Evolutionary conservation across 78 protist species (phyloP).

Genomic region (slime mould (Dictyostelium discoideum)): DNA sequence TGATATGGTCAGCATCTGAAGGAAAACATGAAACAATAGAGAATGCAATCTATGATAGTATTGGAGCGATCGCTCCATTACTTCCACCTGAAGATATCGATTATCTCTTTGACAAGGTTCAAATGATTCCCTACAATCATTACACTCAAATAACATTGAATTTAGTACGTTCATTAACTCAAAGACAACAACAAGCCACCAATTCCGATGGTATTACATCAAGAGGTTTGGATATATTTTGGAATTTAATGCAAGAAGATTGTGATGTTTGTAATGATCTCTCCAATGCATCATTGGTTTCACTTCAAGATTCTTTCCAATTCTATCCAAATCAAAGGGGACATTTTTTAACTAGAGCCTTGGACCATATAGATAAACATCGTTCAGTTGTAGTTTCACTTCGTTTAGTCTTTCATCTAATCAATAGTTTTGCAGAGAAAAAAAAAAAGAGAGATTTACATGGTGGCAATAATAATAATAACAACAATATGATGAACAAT

Average conservation of each 20-base stretch:
- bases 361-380: conserved; percentile 16
- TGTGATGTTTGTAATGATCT: conserved; percentile 5
- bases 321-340: background rate
- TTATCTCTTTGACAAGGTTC: conserved; percentile 57
- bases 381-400: conserved; percentile 27
- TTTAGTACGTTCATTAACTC: conserved; percentile 27
- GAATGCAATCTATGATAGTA: conserved; percentile 43
- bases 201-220: background rate
- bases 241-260: conserved; percentile 48
- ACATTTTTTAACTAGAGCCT: conserved; percentile 35
- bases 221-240: conserved; percentile 30
- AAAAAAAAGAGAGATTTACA: background rate
- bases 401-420: conserved; percentile 16
- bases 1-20: conserved; percentile 76
- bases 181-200: conserved; percentile 1
- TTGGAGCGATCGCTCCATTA: conserved; percentile 42
- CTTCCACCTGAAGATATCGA: conserved; percentile 43
- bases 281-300: background rate
- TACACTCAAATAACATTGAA: conserved; percentile 62
- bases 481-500: background rate
- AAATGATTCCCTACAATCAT: conserved; percentile 26
- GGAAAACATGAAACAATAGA: conserved; percentile 84
- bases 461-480: background rate
- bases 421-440: conserved; percentile 7
- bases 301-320: conserved; percentile 27